These are phyloP conservation scores for Betula pendula DNA, from an alignment of 306 rosid species.

Conservation along the genomic window DNA sequence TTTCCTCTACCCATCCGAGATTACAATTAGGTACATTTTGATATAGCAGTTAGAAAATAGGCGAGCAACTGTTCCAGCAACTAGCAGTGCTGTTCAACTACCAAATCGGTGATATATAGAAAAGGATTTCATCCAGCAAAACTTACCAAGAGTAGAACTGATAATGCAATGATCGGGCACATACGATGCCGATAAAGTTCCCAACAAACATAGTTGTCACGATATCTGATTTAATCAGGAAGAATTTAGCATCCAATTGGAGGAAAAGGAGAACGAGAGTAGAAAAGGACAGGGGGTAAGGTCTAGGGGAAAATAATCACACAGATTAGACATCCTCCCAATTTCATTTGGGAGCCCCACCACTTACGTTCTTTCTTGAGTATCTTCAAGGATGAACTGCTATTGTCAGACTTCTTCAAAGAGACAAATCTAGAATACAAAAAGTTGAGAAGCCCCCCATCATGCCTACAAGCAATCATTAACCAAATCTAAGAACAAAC, in stretches of 20 bases:
- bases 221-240: slow-evolving; percentile 56
- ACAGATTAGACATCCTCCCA: neutral
- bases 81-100: slow-evolving; percentile 1
- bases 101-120: neutral
- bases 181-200: slow-evolving; percentile 86
- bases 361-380: slow-evolving; percentile 70
- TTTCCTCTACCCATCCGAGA: neutral
- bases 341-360: slow-evolving; percentile 14
- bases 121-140: slow-evolving; percentile 23
- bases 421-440: slow-evolving; percentile 57
- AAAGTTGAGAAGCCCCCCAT: slow-evolving; percentile 83
- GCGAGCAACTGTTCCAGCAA: slow-evolving; percentile 19
- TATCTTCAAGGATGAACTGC: slow-evolving; percentile 50
- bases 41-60: neutral
- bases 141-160: slow-evolving; percentile 96
- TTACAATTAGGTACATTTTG: neutral
- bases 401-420: slow-evolving; percentile 38
- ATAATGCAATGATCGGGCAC: slow-evolving; percentile 94
- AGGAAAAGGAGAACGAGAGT: neutral
- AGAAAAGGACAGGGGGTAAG: neutral
- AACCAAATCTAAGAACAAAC: slow-evolving; percentile 23
- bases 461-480: slow-evolving; percentile 64
- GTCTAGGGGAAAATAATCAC: slow-evolving; percentile 5
- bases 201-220: slow-evolving; percentile 88
- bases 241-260: slow-evolving; percentile 25